A percentile compares a stretch with the other conserved stretches of the same genome.
These are phyloP conservation scores for Priceomyces fermenticarens DNA, from an alignment of 805 yeast genomes.

Conservation along the genomic window DNA sequence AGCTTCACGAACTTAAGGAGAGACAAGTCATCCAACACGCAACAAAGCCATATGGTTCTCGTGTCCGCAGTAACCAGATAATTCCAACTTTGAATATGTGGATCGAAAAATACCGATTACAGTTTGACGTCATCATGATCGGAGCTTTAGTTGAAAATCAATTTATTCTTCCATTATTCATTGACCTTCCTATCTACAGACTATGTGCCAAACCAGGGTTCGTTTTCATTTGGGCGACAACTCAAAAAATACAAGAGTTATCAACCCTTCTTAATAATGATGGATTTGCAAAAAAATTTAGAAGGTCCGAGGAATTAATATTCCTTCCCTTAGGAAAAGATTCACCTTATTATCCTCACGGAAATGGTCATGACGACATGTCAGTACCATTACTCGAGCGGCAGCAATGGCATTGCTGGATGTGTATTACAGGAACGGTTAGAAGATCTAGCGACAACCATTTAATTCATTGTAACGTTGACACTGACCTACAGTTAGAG, in stretches of 20 bases:
- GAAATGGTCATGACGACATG: slow-evolving; percentile 31
- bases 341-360: slow-evolving; percentile 60
- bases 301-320: slow-evolving; percentile 87
- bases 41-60: slow-evolving; percentile 63
- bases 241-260: slow-evolving; percentile 64
- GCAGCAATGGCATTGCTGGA: slow-evolving; percentile 96
- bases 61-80: slow-evolving; percentile 52
- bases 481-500: slow-evolving; percentile 83
- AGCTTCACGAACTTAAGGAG: slow-evolving; percentile 62
- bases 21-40: slow-evolving; percentile 54
- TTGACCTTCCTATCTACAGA: slow-evolving; percentile 65
- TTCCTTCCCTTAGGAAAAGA: slow-evolving; percentile 68
- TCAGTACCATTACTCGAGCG: slow-evolving; percentile 49
- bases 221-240: slow-evolving; percentile 83
- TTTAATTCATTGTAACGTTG: slow-evolving; percentile 87
- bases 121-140: slow-evolving; percentile 89
- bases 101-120: slow-evolving; percentile 55
- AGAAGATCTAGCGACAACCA: slow-evolving; percentile 80
- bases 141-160: slow-evolving; percentile 81
- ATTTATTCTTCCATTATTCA: slow-evolving; percentile 58
- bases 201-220: slow-evolving; percentile 85
- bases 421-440: slow-evolving; percentile 95
- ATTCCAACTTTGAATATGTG: slow-evolving; percentile 57
- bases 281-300: slow-evolving; percentile 58
- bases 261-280: slow-evolving; percentile 50